A percentile compares a stretch with the other conserved stretches of the same genome.
These are phyloP conservation scores for Saturnispora silvae DNA, from an alignment of 805 yeast genomes.

Conservation along the genomic window DNA sequence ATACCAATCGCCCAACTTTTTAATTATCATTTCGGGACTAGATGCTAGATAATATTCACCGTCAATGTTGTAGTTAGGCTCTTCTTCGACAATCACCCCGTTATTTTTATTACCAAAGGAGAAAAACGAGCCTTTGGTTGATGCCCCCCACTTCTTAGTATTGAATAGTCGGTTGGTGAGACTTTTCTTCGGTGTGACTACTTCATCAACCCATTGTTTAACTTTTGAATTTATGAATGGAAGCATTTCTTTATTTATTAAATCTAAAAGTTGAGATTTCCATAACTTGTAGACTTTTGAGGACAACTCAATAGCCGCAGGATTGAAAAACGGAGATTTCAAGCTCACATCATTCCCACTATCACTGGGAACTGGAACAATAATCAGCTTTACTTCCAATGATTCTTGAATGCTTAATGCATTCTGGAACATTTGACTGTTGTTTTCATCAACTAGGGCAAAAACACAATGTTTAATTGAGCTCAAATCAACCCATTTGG, in stretches of 20 bases:
- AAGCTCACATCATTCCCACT: conserved; percentile 8
- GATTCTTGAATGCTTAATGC: conserved; percentile 25
- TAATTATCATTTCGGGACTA: conserved; percentile 59
- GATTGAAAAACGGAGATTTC: conserved; percentile 23
- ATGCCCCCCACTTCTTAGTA: conserved; percentile 43
- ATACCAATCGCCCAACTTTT: conserved; percentile 88
- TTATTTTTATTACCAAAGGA: conserved; percentile 19
- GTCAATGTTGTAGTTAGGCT: conserved; percentile 32
- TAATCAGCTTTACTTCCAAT: conserved; percentile 15
- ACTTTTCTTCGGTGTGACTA: conserved; percentile 66
- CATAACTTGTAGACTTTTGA: conserved; percentile 21
- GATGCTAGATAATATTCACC: conserved; percentile 52
- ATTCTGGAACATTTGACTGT: conserved; percentile 33
- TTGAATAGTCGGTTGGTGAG: conserved; percentile 58
- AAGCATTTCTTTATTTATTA: conserved; percentile 40
- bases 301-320: conserved; percentile 10
- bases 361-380: not conserved
- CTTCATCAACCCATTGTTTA: conserved; percentile 76
- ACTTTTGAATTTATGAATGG: conserved; percentile 83
- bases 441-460: conserved; percentile 37
- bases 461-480: conserved; percentile 48
- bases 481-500: conserved; percentile 56
- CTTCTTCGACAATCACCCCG: conserved; percentile 4
- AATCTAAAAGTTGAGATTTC: conserved; percentile 32
- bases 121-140: conserved; percentile 24